Evolutionary conservation across 164 flowering plant genomes (phyloP), one percentile per base, ranked within the genome.

Genomic region (Annona cherimola): DNA sequence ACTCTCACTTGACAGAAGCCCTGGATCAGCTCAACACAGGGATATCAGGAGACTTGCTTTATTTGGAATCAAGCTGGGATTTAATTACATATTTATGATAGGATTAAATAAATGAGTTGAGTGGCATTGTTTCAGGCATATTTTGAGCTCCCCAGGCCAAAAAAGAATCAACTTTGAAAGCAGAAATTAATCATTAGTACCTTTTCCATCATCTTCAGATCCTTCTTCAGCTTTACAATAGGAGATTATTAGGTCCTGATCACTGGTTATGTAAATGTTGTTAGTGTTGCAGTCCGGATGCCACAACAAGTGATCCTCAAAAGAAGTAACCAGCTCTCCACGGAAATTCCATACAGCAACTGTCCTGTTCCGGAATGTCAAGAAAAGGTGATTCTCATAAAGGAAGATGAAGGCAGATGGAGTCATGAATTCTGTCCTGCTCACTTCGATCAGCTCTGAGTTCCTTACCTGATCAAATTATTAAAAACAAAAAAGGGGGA

Each of bases 251-350:
- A 74, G 55, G 35, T 74, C 76, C 68, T 50, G 76, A 42, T 69
- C 69, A 40, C 72, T 74, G 71, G 72, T 68, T 45, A 74, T 74
- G 61, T 68, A 73, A 16, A 73, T 73, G 65, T 60, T 73, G 68
- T 73, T 73, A 3, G 75, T 67, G 66, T 73, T 67, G 50, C 71
- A 73, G 57, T 73, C 71, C 0, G 70, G 75, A 66, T 59, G 75
- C 75, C 75, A 66, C 41, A 74, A 62, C 61, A 73, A 73, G 70
- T 73, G 75, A 26, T 66, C 71, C 68, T 68, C 67, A 57, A 68
- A 68, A 9, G 76, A 68, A 40, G 76, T 74, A 46, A 68, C 72
- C 61, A 74, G 76, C 67, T 74, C 72, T 63, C 76, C 71, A 9
- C 46, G 18, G 61, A 74, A 61, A 50, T 74, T 74, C 71, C 76